Evolutionary conservation across 257 asterid genomes (phyloP).

Genomic region (Capsicum pubescens): DNA sequence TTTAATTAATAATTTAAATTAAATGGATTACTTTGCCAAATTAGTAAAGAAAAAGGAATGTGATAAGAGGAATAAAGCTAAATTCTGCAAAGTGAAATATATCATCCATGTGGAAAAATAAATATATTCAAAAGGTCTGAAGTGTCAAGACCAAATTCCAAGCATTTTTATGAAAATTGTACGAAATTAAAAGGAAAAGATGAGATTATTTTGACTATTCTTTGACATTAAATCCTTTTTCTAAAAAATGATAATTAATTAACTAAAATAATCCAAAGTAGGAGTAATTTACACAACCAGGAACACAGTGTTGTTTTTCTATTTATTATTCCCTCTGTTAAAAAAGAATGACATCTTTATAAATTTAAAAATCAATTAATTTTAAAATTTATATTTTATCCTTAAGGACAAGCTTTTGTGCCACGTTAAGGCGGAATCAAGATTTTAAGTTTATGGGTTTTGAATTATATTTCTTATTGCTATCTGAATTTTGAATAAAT

Average conservation of each 20-base stretch:
- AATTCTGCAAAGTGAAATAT: background rate
- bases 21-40: background rate
- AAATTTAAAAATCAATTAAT: background rate
- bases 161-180: background rate
- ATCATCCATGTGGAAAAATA: background rate
- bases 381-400: background rate
- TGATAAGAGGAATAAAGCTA: background rate
- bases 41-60: background rate
- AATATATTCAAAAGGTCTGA: background rate
- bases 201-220: background rate
- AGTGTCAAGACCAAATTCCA: constrained; percentile 15
- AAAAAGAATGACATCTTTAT: background rate
- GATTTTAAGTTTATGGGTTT: too few species aligned
- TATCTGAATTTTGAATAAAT: too few species aligned
- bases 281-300: background rate
- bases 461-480: too few species aligned
- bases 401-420: too few species aligned
- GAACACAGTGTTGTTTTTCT: background rate
- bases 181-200: background rate
- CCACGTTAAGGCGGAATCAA: too few species aligned
- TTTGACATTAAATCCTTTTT: background rate
- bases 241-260: background rate
- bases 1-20: background rate
- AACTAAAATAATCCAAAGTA: background rate
- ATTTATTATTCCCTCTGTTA: background rate